Conservation (phyloP, 1,284 basidiomycete genomes). For the Violaceomyces palustris region DNA sequence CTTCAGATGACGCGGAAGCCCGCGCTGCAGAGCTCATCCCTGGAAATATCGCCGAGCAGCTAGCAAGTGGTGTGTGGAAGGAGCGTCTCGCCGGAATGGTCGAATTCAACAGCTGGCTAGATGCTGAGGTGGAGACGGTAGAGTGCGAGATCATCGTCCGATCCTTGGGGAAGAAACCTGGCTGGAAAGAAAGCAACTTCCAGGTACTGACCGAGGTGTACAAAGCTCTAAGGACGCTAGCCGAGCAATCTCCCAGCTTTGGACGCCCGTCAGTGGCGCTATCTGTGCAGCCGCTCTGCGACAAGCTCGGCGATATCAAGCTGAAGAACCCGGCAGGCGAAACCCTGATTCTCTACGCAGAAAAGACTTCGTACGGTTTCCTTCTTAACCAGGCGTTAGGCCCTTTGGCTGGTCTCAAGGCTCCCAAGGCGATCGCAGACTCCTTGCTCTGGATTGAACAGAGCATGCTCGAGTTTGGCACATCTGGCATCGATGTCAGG, state of each 20-base stretch:
- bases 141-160: slow-evolving; percentile 87
- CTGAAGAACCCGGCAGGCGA: slow-evolving; percentile 96
- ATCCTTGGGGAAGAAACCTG: slow-evolving; percentile 81
- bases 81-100: slow-evolving; percentile 78
- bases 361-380: slow-evolving; percentile 90
- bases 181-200: slow-evolving; percentile 98
- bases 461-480: slow-evolving; percentile 86
- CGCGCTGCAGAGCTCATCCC: slow-evolving; percentile 74
- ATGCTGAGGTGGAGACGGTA: slow-evolving; percentile 63
- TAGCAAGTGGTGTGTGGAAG: slow-evolving; percentile 90
- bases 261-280: slow-evolving; percentile 79
- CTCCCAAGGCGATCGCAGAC: slow-evolving; percentile 93
- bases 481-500: slow-evolving; percentile 75
- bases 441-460: slow-evolving; percentile 83
- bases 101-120: slow-evolving; percentile 78
- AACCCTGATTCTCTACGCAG: slow-evolving; percentile 72
- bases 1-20: slow-evolving; percentile 84
- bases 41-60: slow-evolving; percentile 64
- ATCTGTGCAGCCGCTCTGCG: slow-evolving; percentile 75
- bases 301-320: slow-evolving; percentile 95
- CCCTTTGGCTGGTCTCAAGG: slow-evolving; percentile 59
- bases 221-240: slow-evolving; percentile 59
- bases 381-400: slow-evolving; percentile 71
- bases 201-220: slow-evolving; percentile 59
- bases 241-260: slow-evolving; percentile 75